These are phyloP conservation scores for Aspergillus quadricinctus DNA, from an alignment of 2,329 filamentous ascomycete species.

Conservation along the genomic window DNA sequence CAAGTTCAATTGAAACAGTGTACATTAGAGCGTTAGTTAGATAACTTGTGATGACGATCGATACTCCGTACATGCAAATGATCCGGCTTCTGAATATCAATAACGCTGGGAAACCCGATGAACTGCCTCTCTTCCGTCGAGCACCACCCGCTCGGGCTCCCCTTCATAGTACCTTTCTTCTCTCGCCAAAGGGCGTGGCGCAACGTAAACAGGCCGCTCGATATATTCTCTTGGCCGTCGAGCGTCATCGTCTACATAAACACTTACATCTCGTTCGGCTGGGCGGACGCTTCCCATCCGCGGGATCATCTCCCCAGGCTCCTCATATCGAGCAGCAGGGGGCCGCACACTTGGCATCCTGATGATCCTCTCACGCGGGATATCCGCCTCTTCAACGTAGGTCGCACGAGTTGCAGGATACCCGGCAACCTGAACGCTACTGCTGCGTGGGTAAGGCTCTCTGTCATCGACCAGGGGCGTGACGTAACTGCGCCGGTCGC, in stretches of 20 bases:
- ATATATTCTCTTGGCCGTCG: slow-evolving; percentile 47
- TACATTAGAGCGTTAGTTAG: neutral
- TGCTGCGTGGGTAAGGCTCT: slow-evolving; percentile 32
- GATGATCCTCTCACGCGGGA: slow-evolving; percentile 53
- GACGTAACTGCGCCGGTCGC: slow-evolving; percentile 30
- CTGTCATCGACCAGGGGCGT: slow-evolving; percentile 29
- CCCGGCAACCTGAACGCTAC: slow-evolving; percentile 41
- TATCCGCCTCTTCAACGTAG: slow-evolving; percentile 62
- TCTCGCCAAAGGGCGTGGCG: slow-evolving; percentile 30
- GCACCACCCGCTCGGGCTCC: slow-evolving; percentile 27
- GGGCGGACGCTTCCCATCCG: slow-evolving; percentile 42
- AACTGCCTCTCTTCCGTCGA: slow-evolving; percentile 29
- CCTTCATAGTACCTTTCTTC: slow-evolving; percentile 37
- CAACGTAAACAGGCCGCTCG: slow-evolving; percentile 38
- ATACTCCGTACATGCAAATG: neutral
- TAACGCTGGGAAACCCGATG: slow-evolving; percentile 33
- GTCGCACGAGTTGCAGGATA: slow-evolving; percentile 34
- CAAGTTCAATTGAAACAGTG: neutral
- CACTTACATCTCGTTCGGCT: slow-evolving; percentile 39
- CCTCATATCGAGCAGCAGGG: slow-evolving; percentile 41
- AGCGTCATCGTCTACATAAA: slow-evolving; percentile 38
- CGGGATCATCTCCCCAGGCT: slow-evolving; percentile 35
- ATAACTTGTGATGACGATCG: neutral
- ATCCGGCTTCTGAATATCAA: slow-evolving; percentile 12
- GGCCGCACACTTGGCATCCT: slow-evolving; percentile 59